phyloP scores from a whole-genome alignment of 192 early-diverging fungal genomes.

The Backusella circina region DNA sequence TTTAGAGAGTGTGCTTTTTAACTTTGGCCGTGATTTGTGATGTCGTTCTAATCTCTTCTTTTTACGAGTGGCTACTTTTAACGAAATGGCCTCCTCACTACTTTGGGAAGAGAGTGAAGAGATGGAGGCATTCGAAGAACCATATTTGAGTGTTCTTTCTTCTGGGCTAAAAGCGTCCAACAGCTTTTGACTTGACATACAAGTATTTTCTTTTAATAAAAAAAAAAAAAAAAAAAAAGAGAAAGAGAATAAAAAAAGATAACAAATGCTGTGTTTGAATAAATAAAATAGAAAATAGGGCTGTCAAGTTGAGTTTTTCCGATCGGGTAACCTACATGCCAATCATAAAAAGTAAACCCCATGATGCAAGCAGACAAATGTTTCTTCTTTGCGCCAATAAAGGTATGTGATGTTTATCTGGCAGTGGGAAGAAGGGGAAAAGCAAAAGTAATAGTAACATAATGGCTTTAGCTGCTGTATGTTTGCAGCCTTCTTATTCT shows the following conservation, averaged over 20 bases:
- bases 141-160: neutral
- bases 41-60: slow-evolving; percentile 4
- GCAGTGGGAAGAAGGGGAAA: too few species aligned
- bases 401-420: too few species aligned
- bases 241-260: neutral
- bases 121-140: neutral
- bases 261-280: neutral
- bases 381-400: too few species aligned
- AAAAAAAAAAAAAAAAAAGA: neutral
- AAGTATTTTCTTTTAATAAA: neutral
- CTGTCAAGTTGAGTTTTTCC: neutral
- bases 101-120: neutral
- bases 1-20: neutral
- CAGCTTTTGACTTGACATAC: neutral
- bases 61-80: neutral
- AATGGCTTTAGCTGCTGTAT: too few species aligned
- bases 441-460: too few species aligned
- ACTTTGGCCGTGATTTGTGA: neutral
- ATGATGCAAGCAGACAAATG: too few species aligned
- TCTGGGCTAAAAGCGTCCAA: neutral
- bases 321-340: too few species aligned
- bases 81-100: neutral
- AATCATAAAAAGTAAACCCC: too few species aligned
- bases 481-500: too few species aligned
- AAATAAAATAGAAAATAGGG: neutral